Evolutionary conservation across 306 rosid species (phyloP), one percentile per base, ranked within the genome.

Genomic region (Vigna trinervia): DNA sequence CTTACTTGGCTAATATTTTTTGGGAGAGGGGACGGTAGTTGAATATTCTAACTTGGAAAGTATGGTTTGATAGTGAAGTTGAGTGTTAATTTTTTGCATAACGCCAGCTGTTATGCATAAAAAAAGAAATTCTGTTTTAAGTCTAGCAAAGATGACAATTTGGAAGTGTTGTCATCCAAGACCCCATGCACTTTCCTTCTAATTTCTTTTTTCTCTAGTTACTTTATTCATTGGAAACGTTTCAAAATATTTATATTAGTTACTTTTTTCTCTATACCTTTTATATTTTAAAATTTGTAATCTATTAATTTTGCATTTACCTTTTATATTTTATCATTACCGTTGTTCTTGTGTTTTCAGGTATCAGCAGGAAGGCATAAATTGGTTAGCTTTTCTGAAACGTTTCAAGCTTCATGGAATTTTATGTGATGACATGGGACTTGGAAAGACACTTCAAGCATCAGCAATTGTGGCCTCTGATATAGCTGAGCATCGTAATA

Each of bases 331-430:
- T 64, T 78, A 41, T 34, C 46, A 57, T 8, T 15, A 30, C 4
- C 34, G 1, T 34, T 34, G 23, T 66, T 63, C 13, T 39, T 79
- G 30, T 75, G 75, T 79, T 81, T 88, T 73, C 81, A 95, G 98
- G 91, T 95, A 95, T 81, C 98, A 95, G 79, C 97, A 95, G 73
- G 98, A 95, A 89, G 98, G 98, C 56, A 95, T 95, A 82, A 95
- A 95, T 82, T 95, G 97, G 98, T 85, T 95, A 79, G 96, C 97
- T 14, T 95, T 95, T 84, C 80, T 95, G 81, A 95, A 89, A 78
- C 97, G 98, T 75, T 95, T 95, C 89, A 95, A 95, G 92, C 98
- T 95, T 89, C 98, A 95, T 92, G 98, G 98, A 82, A 95, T 95
- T 82, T 87, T 95, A 80, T 95, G 98, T 84, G 98, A 95, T 80